Evolutionary conservation across 139 green algal species (phyloP).

Genomic region (Tetradesmus obliquus): DNA sequence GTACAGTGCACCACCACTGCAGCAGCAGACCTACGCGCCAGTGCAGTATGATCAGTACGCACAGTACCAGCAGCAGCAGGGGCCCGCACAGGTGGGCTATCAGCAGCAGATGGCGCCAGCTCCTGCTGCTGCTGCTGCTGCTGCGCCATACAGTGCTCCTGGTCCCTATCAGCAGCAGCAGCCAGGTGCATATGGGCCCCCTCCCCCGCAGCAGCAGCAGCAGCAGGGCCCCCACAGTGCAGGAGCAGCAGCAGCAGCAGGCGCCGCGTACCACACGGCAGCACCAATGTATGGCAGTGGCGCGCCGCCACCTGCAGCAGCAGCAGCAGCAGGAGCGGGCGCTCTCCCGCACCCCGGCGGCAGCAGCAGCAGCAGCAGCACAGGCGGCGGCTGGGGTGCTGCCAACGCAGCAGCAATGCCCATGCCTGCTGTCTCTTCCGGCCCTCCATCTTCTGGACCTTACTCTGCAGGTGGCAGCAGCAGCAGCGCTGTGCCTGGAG

Average conservation of each 20-base stretch:
- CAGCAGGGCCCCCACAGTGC: neutral
- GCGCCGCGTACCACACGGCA: neutral
- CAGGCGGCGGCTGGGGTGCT: neutral
- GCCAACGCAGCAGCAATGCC: neutral
- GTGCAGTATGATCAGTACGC: neutral
- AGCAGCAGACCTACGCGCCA: neutral
- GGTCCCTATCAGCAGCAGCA: neutral
- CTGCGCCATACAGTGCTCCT: neutral
- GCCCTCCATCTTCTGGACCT: neutral
- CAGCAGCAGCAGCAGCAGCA: neutral
- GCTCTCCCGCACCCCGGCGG: neutral
- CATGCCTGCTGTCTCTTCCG: neutral
- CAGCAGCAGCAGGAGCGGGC: slow-evolving; percentile 6
- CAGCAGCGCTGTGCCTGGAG: neutral
- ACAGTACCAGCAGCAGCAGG: slow-evolving; percentile 3
- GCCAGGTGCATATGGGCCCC: neutral
- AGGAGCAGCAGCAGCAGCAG: neutral
- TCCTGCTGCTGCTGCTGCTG: neutral
- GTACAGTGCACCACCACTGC: neutral
- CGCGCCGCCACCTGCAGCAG: neutral
- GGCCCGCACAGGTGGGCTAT: neutral
- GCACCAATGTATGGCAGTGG: neutral
- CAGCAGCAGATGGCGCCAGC: neutral
- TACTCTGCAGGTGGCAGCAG: neutral
- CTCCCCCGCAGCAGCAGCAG: neutral